A percentile compares a stretch with the other conserved stretches of the same genome.
Conservation (phyloP, 106 monocot species). For the Alisma plantagoaquatica region DNA sequence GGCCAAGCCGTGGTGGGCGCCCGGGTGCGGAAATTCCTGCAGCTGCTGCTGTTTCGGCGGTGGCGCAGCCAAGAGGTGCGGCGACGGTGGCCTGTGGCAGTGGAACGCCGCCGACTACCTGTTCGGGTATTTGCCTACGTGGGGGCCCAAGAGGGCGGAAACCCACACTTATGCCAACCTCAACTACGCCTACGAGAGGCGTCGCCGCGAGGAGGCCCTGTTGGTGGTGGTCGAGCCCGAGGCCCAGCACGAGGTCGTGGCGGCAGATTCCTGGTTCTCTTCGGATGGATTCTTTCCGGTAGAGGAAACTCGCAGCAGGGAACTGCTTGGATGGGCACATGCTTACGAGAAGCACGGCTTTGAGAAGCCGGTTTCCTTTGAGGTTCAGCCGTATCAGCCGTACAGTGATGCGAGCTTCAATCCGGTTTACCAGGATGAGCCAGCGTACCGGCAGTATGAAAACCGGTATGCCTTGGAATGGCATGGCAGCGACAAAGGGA, state of each 20-base stretch:
- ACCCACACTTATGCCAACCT: conserved; percentile 31
- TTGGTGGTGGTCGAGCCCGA: conserved; percentile 7
- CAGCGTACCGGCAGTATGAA: neutral
- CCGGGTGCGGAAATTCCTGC: too few species aligned
- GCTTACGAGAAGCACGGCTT: conserved; percentile 18
- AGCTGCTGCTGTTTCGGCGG: too few species aligned
- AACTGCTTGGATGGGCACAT: neutral
- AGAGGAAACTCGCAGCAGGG: neutral
- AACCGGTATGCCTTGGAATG: conserved; percentile 15
- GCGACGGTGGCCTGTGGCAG: too few species aligned
- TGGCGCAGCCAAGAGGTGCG: too few species aligned
- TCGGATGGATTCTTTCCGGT: neutral
- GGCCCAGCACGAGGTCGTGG: neutral
- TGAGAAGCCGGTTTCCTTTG: neutral
- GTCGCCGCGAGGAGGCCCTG: conserved; percentile 14
- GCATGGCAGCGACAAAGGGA: conserved; percentile 7
- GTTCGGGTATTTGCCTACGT: conserved; percentile 53
- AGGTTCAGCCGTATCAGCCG: neutral
- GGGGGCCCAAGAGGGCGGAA: conserved; percentile 53
- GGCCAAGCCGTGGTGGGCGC: neutral
- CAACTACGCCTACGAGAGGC: conserved; percentile 24
- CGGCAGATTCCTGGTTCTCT: too few species aligned
- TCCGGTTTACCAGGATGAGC: neutral
- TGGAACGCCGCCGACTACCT: conserved; percentile 55
- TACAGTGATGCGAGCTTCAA: neutral